Evolutionary conservation across 2,329 filamentous ascomycete genomes (phyloP).

Genomic region (Grosmannia huntii): DNA sequence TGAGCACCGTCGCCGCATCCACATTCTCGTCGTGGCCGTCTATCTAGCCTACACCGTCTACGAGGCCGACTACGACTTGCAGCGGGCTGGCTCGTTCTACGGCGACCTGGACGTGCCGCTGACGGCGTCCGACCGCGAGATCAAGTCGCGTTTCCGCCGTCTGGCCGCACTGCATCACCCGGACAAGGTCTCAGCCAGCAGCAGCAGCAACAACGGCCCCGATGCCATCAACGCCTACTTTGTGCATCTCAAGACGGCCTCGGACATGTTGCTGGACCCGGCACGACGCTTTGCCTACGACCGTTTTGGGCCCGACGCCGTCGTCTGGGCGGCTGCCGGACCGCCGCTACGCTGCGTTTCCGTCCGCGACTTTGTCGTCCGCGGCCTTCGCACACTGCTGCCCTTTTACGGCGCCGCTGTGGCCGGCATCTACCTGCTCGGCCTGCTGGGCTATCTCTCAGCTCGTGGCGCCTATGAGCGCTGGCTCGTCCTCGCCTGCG

Average conservation of each 20-base stretch:
- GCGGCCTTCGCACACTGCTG: constrained; percentile 40
- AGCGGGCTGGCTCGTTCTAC: constrained; percentile 64
- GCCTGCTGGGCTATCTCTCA: constrained; percentile 53
- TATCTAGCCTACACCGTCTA: constrained; percentile 91
- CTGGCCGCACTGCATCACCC: constrained; percentile 64
- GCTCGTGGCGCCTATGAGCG: constrained; percentile 56
- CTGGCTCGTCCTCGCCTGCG: constrained; percentile 42
- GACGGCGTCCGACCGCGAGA: constrained; percentile 55
- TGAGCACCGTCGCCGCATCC: constrained; percentile 67
- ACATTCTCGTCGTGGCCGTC: constrained; percentile 65
- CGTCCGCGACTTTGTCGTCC: constrained; percentile 57
- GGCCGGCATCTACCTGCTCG: constrained; percentile 45
- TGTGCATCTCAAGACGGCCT: constrained; percentile 68
- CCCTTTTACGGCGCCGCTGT: constrained; percentile 50
- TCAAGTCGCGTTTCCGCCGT: constrained; percentile 77
- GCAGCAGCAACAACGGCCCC: constrained; percentile 18
- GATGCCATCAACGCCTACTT: constrained; percentile 40
- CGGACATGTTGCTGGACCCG: constrained; percentile 70
- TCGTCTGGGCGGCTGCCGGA: constrained; percentile 39
- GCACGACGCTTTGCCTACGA: constrained; percentile 78
- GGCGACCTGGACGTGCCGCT: constrained; percentile 58
- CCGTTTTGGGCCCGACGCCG: constrained; percentile 64
- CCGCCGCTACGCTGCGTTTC: constrained; percentile 40
- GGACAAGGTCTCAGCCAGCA: constrained; percentile 50
- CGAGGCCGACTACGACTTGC: constrained; percentile 76